Percentiles rank a stretch among this genome's conserved stretches.
Evolutionary conservation across 768 basidiomycete genomes (phyloP).

Genomic region (Pleurotus sapidus): DNA sequence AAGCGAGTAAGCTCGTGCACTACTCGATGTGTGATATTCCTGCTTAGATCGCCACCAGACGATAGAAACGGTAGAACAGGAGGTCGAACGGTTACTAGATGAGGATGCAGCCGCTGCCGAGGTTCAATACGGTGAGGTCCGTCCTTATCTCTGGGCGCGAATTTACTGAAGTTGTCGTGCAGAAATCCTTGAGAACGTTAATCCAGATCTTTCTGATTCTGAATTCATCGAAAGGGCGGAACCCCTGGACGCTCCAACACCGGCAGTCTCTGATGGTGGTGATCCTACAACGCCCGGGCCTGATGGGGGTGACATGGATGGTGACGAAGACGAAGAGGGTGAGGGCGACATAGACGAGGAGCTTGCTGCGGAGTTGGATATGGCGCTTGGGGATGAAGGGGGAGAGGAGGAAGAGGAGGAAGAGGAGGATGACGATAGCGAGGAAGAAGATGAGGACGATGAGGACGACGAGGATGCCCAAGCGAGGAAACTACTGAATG

Average conservation of each 20-base stretch:
- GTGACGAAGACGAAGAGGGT: slow-evolving; percentile 55
- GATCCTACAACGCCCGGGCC: slow-evolving; percentile 61
- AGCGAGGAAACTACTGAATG: slow-evolving; percentile 76
- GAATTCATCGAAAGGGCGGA: slow-evolving; percentile 77
- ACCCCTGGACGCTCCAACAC: slow-evolving; percentile 67
- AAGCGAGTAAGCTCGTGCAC: slow-evolving; percentile 51
- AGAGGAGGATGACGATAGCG: slow-evolving; percentile 61
- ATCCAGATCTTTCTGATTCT: slow-evolving; percentile 87
- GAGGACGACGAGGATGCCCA: slow-evolving; percentile 82
- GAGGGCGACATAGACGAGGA: slow-evolving; percentile 88
- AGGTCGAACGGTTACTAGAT: slow-evolving; percentile 83
- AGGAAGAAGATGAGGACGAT: slow-evolving; percentile 76
- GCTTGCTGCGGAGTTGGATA: slow-evolving; percentile 82
- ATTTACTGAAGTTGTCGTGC: background rate
- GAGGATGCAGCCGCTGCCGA: slow-evolving; percentile 74
- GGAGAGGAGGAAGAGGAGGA: slow-evolving; percentile 61
- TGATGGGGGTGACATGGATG: slow-evolving; percentile 54
- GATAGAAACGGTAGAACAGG: slow-evolving; percentile 92
- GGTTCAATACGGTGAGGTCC: slow-evolving; percentile 67
- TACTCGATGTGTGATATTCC: background rate
- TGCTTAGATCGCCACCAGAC: slow-evolving; percentile 44
- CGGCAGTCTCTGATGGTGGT: slow-evolving; percentile 65
- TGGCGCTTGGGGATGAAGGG: slow-evolving; percentile 72
- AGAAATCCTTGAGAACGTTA: slow-evolving; percentile 89
- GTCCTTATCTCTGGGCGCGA: background rate